Evolutionary conservation across 352 stramenopile species (phyloP).

Genomic region (Plasmopara muralis): DNA sequence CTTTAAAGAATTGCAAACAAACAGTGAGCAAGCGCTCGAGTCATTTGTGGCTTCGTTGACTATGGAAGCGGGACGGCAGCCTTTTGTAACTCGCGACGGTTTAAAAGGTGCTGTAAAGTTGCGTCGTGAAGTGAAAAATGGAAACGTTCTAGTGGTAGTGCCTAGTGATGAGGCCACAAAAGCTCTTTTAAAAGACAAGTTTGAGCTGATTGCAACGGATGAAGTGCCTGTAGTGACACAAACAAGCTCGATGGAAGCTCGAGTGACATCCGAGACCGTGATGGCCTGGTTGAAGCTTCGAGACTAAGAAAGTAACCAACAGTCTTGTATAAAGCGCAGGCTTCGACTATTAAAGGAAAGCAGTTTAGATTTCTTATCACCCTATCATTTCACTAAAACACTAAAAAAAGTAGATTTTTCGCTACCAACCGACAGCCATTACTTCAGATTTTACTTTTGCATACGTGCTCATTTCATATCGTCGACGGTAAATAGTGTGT

Average conservation of each 20-base stretch:
- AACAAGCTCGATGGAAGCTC: slow-evolving; percentile 42
- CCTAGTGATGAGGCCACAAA: slow-evolving; percentile 28
- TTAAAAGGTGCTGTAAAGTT: slow-evolving; percentile 36
- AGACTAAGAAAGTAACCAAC: too few relatives aligned
- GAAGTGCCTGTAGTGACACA: slow-evolving; percentile 48
- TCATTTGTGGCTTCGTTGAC: slow-evolving; percentile 39
- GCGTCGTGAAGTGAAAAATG: slow-evolving; percentile 42
- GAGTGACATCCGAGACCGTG: slow-evolving; percentile 35
- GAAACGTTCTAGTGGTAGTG: slow-evolving; percentile 57
- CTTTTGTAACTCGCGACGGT: slow-evolving; percentile 32
- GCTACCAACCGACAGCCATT: too few relatives aligned
- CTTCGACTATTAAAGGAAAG: too few relatives aligned
- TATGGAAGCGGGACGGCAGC: slow-evolving; percentile 18
- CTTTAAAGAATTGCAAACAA: slow-evolving; percentile 49
- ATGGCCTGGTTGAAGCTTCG: slow-evolving; percentile 39
- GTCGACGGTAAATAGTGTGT: too few relatives aligned
- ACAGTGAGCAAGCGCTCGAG: slow-evolving; percentile 55
- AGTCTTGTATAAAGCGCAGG: too few relatives aligned
- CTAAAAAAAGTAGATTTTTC: too few relatives aligned
- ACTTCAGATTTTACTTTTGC: too few relatives aligned
- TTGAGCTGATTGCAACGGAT: slow-evolving; percentile 36
- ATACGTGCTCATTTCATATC: too few relatives aligned
- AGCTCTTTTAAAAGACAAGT: slow-evolving; percentile 29
- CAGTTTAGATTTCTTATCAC: too few relatives aligned
- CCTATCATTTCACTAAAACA: too few relatives aligned